Base-by-base conservation (phyloP, 2,329 filamentous ascomycete genomes). In the Diaporthe velutina region DNA sequence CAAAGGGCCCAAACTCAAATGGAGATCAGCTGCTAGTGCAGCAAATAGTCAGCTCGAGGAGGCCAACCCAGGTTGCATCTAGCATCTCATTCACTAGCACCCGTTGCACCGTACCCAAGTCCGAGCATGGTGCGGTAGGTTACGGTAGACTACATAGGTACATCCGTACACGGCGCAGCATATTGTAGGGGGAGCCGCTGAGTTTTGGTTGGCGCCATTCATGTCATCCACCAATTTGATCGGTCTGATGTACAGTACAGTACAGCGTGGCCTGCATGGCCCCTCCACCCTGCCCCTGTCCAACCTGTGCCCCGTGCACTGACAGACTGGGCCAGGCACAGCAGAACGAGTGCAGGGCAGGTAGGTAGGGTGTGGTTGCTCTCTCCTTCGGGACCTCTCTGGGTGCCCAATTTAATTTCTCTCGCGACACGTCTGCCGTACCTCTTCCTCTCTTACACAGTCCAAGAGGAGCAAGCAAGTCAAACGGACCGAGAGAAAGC, bases 321-420 rank as follows among this genome's bases (percentile, higher is more conserved):
- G n/a, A 40, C 64, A 38, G 45, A 17, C 64, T 28, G 45, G 64
- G 64, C 64, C 64, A 67, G 64, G 64, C 64, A 67, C 45, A 52
- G 64, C 64, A 30, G 42, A 25, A 42, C 17, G 8, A 9, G 60
- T n/a, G 28, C 61, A 66, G 42, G 55, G n/a, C 57, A 52, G 35
- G 38, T 42, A 52, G 35, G 38, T 33, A 38, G 42, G n/a, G 42
- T 61, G 70, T 42, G 28, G 54, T 50, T 71, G 57, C 57, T 72
- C 55, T 60, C 70, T 50, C 33, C 33, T 48, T 54, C 45, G 28
- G 45, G 45, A 60, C 57, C 70, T 72, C 35, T 60, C 58, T 54
- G 60, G 74, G 74, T 70, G 74, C 73, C 72, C 72, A 64, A 40
- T 76, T 73, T 73, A 64, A 76, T 76, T 74, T 71, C 72, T 73